A percentile compares a stretch with the other conserved stretches of the same genome.
Conservation (phyloP, 768 basidiomycete genomes). For the Brasilioporus rufonigricans region DNA sequence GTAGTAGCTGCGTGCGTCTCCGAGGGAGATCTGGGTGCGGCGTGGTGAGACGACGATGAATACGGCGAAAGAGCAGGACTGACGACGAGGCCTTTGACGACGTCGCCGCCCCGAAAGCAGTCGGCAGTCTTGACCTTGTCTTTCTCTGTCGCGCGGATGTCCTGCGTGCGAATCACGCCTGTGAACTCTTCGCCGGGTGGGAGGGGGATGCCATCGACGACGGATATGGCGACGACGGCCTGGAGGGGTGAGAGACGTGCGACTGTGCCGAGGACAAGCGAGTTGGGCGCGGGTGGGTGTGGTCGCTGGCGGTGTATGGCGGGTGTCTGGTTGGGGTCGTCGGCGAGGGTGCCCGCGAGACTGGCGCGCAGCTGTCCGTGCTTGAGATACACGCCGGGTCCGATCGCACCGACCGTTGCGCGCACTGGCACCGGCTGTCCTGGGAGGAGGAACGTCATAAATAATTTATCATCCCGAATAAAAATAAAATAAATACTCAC, state of each 20-base stretch:
- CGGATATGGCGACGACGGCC: slow-evolving; percentile 78
- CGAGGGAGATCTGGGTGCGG: slow-evolving; percentile 72
- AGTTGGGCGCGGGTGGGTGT: slow-evolving; percentile 69
- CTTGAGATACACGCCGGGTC: slow-evolving; percentile 63
- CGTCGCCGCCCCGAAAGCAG: slow-evolving; percentile 90
- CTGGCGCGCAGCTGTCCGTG: slow-evolving; percentile 67
- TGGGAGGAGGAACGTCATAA: slow-evolving; percentile 54
- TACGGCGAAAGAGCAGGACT: slow-evolving; percentile 25
- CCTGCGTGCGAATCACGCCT: slow-evolving; percentile 84
- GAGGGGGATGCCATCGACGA: slow-evolving; percentile 83
- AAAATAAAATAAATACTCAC: slow-evolving; percentile 1
- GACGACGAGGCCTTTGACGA: slow-evolving; percentile 84
- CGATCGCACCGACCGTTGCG: slow-evolving; percentile 43
- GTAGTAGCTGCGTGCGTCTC: slow-evolving; percentile 90
- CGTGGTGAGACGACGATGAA: slow-evolving; percentile 5
- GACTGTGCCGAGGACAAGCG: slow-evolving; percentile 79
- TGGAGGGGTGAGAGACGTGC: slow-evolving; percentile 82
- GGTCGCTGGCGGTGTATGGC: slow-evolving; percentile 65
- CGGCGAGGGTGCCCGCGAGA: slow-evolving; percentile 59
- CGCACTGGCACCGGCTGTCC: slow-evolving; percentile 72
- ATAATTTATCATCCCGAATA: not conserved
- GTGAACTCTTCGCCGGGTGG: slow-evolving; percentile 85
- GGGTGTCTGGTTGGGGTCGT: slow-evolving; percentile 28
- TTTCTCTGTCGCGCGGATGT: slow-evolving; percentile 87
- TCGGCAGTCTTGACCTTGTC: slow-evolving; percentile 87